These are phyloP conservation scores for Papiliotrema terrestris DNA, from an alignment of 1,284 basidiomycete genomes.

Conservation along the genomic window DNA sequence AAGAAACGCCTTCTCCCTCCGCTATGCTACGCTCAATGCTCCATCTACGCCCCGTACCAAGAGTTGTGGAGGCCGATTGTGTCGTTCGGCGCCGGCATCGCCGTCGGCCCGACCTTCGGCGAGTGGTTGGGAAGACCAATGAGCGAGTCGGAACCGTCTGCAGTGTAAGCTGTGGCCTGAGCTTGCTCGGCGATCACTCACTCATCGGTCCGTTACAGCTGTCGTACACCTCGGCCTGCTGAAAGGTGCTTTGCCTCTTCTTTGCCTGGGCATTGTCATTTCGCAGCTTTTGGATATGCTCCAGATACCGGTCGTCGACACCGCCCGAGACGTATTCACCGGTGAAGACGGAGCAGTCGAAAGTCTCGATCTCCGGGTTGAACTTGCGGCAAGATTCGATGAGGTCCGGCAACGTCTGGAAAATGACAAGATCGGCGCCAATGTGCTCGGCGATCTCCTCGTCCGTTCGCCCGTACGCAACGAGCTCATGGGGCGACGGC, in stretches of 20 bases:
- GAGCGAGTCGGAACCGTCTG: constrained; percentile 46
- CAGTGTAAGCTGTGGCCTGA: not conserved
- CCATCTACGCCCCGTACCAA: constrained; percentile 34
- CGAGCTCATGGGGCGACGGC: constrained; percentile 91
- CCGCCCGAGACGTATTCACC: constrained; percentile 96
- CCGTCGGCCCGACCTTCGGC: constrained; percentile 41
- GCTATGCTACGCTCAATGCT: not conserved
- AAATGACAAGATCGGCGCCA: constrained; percentile 95
- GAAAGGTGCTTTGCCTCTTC: constrained; percentile 31
- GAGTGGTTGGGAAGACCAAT: constrained; percentile 49
- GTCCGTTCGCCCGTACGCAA: constrained; percentile 77
- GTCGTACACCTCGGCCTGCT: constrained; percentile 26
- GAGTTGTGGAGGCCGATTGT: constrained; percentile 50
- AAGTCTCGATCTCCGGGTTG: constrained; percentile 72
- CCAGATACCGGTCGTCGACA: constrained; percentile 83
- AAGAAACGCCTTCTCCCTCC: not conserved
- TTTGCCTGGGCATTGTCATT: constrained; percentile 76
- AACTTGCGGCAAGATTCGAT: constrained; percentile 81
- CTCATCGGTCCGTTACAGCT: constrained; percentile 49
- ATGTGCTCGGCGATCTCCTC: constrained; percentile 77
- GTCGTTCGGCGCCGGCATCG: constrained; percentile 42
- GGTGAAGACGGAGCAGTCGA: constrained; percentile 98
- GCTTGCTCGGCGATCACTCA: constrained; percentile 14
- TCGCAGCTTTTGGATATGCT: constrained; percentile 69
- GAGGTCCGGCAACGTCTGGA: constrained; percentile 91